Conservation (phyloP, 306 rosid species). For the Rosa rugosa region DNA sequence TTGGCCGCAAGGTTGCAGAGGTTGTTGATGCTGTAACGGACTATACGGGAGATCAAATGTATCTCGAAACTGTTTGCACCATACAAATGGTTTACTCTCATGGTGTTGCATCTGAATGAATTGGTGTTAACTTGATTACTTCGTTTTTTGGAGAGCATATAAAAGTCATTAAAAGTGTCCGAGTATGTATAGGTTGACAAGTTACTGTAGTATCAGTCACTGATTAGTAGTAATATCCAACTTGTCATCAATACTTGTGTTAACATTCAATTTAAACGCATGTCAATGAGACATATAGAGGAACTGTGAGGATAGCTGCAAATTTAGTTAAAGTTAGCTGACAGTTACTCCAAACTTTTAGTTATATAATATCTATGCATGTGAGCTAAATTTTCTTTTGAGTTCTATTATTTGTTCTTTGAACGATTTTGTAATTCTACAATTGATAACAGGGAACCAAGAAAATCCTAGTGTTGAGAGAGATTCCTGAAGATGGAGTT, state of each 20-base stretch:
- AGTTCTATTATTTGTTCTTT: not conserved
- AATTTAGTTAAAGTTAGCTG: not conserved
- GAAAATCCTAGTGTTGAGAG: slow-evolving; percentile 75
- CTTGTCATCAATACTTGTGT: not conserved
- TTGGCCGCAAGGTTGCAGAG: not conserved
- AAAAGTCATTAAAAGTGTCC: not conserved
- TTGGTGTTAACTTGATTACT: not conserved
- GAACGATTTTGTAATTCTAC: not conserved
- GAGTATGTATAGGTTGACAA: not conserved
- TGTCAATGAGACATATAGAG: not conserved
- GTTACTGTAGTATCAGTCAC: not conserved
- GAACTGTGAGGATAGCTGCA: not conserved
- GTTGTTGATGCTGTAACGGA: not conserved
- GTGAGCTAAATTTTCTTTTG: not conserved
- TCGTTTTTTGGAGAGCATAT: not conserved
- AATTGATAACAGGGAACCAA: slow-evolving; percentile 55
- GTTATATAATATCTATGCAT: not conserved
- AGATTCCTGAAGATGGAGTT: slow-evolving; percentile 86
- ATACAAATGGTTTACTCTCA: not conserved
- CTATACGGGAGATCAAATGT: not conserved
- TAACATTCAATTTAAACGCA: not conserved
- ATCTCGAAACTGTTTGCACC: not conserved
- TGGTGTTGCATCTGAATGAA: not conserved
- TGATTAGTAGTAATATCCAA: not conserved
- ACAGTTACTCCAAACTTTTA: not conserved